These are phyloP conservation scores for Rickenella mellea DNA, from an alignment of 768 basidiomycete genomes.

Conservation along the genomic window DNA sequence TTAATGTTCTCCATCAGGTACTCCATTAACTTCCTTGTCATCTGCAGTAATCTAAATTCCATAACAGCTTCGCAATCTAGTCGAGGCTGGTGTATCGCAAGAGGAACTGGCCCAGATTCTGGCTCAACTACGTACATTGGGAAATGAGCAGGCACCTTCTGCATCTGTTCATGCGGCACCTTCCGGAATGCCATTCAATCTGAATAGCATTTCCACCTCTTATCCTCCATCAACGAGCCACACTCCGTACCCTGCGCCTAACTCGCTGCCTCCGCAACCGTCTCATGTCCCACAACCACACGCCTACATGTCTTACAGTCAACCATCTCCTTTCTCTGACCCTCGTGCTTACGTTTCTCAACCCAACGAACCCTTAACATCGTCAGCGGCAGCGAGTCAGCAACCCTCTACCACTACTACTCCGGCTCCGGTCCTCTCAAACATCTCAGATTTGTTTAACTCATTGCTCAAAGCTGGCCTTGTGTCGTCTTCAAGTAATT, in stretches of 20 bases:
- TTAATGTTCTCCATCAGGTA: conserved; percentile 76
- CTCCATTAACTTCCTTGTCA: conserved; percentile 14
- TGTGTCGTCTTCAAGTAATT: conserved; percentile 45
- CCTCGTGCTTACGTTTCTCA: not conserved
- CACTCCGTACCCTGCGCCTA: not conserved
- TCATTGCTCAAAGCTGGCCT: conserved; percentile 76
- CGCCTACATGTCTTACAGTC: not conserved
- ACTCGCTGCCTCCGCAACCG: not conserved
- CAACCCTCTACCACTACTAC: conserved; percentile 5
- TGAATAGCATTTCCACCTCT: conserved; percentile 1
- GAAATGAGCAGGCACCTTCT: conserved; percentile 25
- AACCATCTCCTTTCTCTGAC: not conserved
- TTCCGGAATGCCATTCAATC: no score
- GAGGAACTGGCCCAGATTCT: conserved; percentile 73
- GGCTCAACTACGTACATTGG: conserved; percentile 53
- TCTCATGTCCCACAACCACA: not conserved
- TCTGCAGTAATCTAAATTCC: conserved; percentile 6
- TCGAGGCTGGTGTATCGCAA: conserved; percentile 74
- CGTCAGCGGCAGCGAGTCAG: not conserved
- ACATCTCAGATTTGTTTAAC: conserved; percentile 51
- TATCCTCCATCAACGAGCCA: not conserved
- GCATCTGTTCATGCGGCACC: not conserved
- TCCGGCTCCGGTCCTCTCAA: conserved; percentile 11
- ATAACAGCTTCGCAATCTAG: conserved; percentile 54
- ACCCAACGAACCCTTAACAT: not conserved